phyloP scores from a whole-genome alignment of 768 basidiomycete species.

The Trametes cubensis region DNA sequence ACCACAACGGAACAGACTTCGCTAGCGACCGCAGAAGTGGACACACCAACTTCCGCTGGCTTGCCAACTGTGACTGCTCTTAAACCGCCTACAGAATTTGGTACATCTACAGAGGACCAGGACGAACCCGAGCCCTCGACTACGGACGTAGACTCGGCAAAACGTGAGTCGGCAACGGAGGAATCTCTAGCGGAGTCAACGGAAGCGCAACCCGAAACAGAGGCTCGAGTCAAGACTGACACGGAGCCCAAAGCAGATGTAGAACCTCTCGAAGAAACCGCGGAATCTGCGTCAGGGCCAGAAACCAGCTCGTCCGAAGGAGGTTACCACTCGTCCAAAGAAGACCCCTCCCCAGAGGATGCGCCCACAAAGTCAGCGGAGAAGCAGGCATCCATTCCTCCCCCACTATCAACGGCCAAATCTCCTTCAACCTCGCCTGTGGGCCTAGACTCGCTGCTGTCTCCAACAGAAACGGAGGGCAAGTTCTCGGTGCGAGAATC shows the following conservation, averaged over 20 bases:
- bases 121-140: neutral
- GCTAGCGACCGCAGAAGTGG: slow-evolving; percentile 1
- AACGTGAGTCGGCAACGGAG: neutral
- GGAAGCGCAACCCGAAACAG: neutral
- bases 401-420: neutral
- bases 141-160: neutral
- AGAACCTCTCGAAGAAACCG: neutral
- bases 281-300: neutral
- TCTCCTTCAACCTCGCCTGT: slow-evolving; percentile 15
- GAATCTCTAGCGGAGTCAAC: neutral
- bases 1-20: slow-evolving; percentile 6
- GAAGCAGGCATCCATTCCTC: neutral
- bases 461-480: slow-evolving; percentile 32
- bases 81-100: slow-evolving; percentile 7
- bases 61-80: slow-evolving; percentile 17
- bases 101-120: neutral
- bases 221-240: neutral
- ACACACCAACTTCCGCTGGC: slow-evolving; percentile 9
- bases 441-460: slow-evolving; percentile 35
- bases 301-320: slow-evolving; percentile 1
- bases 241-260: neutral
- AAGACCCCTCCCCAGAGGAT: neutral
- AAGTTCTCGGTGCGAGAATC: slow-evolving; percentile 39
- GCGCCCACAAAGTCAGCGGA: neutral
- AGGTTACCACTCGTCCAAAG: neutral